Conservation (phyloP, 768 basidiomycete species). For the Mycena amicta region DNA sequence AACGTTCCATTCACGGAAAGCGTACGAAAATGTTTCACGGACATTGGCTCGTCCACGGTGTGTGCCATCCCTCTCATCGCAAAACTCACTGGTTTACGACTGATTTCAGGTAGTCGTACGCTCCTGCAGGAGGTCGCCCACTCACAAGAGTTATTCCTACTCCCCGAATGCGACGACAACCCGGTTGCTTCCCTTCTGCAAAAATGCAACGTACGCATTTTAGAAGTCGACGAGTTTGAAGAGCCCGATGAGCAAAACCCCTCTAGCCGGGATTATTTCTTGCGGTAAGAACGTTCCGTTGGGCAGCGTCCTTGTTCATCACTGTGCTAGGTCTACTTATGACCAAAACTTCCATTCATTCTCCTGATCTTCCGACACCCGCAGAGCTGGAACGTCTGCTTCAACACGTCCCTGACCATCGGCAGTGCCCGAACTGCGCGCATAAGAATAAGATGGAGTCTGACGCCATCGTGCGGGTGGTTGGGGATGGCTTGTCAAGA, state of each 20-base stretch:
- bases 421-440: not conserved
- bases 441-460: not conserved
- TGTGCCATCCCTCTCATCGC: too few relatives aligned
- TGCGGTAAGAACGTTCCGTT: slow-evolving; percentile 34
- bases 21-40: slow-evolving; percentile 62
- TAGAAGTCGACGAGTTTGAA: slow-evolving; percentile 47
- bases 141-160: slow-evolving; percentile 57
- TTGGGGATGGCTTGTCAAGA: not conserved
- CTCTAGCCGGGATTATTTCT: slow-evolving; percentile 51
- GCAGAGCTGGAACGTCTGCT: not conserved
- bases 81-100: too few relatives aligned
- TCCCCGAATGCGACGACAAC: slow-evolving; percentile 60
- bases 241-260: slow-evolving; percentile 43
- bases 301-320: not conserved
- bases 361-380: slow-evolving; percentile 29
- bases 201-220: slow-evolving; percentile 53
- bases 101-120: slow-evolving; percentile 46
- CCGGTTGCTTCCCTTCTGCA: slow-evolving; percentile 57
- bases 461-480: not conserved
- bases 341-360: slow-evolving; percentile 51
- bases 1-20: slow-evolving; percentile 11
- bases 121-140: slow-evolving; percentile 69
- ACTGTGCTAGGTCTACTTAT: slow-evolving; percentile 49
- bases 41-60: slow-evolving; percentile 69
- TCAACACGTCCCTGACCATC: not conserved